Evolutionary conservation across 2,329 filamentous ascomycete species (phyloP).

Genomic region (Trichoderma atroviride): DNA sequence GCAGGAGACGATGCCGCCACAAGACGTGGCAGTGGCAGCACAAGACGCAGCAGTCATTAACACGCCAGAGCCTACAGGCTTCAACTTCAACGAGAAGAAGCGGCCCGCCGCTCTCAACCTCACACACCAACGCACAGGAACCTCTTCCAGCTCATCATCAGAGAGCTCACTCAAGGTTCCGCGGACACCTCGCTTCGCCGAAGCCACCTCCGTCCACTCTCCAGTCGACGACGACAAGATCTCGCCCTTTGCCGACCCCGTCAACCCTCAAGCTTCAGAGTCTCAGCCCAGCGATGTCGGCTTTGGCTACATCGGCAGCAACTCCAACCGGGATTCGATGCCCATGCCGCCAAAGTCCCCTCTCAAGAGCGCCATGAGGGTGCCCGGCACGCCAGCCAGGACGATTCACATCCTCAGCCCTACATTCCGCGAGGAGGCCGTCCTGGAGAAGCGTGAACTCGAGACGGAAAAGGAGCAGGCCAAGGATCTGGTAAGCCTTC

Average conservation of each 20-base stretch:
- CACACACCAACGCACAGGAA: conserved; percentile 51
- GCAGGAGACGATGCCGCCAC: conserved; percentile 10
- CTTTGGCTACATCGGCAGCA: conserved; percentile 82
- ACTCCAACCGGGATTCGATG: conserved; percentile 56
- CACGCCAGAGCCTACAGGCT: conserved; percentile 25
- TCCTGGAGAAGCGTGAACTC: conserved; percentile 81
- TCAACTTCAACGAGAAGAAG: conserved; percentile 52
- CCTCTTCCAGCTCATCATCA: conserved; percentile 55
- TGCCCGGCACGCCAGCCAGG: conserved; percentile 78
- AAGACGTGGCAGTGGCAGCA: neutral
- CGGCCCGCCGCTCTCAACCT: conserved; percentile 60
- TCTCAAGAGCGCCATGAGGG: conserved; percentile 87
- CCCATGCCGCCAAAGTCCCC: conserved; percentile 72
- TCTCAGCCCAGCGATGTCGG: conserved; percentile 83
- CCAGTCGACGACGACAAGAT: conserved; percentile 66
- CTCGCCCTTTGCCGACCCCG: conserved; percentile 63
- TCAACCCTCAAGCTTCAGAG: conserved; percentile 57
- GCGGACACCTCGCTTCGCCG: conserved; percentile 76
- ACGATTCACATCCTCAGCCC: conserved; percentile 83
- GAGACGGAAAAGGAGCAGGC: conserved; percentile 84
- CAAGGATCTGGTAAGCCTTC: conserved; percentile 76
- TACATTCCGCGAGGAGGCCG: conserved; percentile 85
- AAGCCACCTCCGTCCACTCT: conserved; percentile 78
- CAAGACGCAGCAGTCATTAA: conserved; percentile 30
- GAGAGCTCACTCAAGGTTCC: conserved; percentile 65